These are phyloP conservation scores for Tausonia pullulans DNA, from an alignment of 1,284 basidiomycete genomes.

Conservation along the genomic window DNA sequence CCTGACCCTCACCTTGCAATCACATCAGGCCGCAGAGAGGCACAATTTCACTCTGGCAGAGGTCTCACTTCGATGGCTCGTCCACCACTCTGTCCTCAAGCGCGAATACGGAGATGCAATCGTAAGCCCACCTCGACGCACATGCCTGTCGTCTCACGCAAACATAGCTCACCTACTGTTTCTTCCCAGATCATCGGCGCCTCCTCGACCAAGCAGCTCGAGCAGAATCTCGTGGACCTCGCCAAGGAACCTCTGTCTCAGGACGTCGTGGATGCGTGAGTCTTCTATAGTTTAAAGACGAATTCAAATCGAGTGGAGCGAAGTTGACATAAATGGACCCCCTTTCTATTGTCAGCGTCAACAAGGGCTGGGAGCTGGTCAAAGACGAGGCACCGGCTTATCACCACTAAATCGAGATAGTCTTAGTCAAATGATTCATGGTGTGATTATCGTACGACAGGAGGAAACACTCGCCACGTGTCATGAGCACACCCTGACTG, in stretches of 20 bases:
- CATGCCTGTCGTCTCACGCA: not conserved
- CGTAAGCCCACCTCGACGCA: slow-evolving; percentile 16
- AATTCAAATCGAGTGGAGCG: no score
- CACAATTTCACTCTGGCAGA: slow-evolving; percentile 26
- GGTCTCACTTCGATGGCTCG: slow-evolving; percentile 29
- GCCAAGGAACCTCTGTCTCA: slow-evolving; percentile 45
- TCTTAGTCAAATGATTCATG: no score
- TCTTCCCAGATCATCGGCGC: slow-evolving; percentile 29
- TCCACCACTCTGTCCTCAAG: slow-evolving; percentile 36
- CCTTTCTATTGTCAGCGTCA: not conserved
- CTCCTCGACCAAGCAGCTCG: slow-evolving; percentile 24
- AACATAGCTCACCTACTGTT: not conserved
- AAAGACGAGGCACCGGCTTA: not conserved
- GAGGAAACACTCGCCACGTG: no score
- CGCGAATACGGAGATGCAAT: slow-evolving; percentile 36
- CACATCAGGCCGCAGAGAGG: slow-evolving; percentile 32
- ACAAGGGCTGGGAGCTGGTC: not conserved
- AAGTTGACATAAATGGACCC: not conserved
- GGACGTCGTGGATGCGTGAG: slow-evolving; percentile 34
- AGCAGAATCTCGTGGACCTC: slow-evolving; percentile 28
- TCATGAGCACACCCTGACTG: no score
- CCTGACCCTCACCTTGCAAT: not conserved
- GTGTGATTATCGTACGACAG: no score
- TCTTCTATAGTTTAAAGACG: not conserved
- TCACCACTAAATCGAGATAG: not conserved